phyloP scores from a whole-genome alignment of 306 rosid species.

The Castanea mollissima region DNA sequence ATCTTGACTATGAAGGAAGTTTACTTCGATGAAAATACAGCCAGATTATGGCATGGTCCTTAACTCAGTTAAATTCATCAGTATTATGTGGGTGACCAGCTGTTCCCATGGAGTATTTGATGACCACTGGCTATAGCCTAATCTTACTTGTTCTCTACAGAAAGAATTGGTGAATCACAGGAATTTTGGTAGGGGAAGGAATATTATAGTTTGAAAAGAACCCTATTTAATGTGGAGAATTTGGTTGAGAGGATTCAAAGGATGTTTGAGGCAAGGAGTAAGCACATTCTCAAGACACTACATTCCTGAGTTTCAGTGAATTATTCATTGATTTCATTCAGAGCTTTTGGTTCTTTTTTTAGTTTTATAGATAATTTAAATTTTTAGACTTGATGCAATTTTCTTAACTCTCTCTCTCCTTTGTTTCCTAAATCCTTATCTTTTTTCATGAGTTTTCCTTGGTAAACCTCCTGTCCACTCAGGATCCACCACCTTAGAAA shows the following conservation, averaged over 20 bases:
- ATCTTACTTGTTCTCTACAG: neutral
- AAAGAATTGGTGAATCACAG: neutral
- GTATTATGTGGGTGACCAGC: neutral
- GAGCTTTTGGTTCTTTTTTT: neutral
- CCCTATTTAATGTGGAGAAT: neutral
- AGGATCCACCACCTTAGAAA: neutral
- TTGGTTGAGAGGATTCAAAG: neutral
- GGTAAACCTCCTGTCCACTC: neutral
- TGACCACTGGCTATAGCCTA: neutral
- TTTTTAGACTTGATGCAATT: neutral
- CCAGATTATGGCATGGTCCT: neutral
- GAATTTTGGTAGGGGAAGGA: neutral
- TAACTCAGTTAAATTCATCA: neutral
- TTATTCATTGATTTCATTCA: neutral
- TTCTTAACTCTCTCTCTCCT: neutral
- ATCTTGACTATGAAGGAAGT: neutral
- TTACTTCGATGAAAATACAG: neutral
- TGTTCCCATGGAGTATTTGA: neutral
- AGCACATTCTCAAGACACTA: neutral
- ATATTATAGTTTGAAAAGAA: neutral
- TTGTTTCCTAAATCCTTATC: too few relatives aligned
- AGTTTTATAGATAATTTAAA: neutral
- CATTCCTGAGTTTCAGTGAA: neutral
- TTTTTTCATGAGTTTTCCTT: too few relatives aligned
- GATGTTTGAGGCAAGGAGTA: neutral